Evolutionary conservation across 73 alveolate genomes (phyloP).

Genomic region (Paramecium tetraurelia): DNA sequence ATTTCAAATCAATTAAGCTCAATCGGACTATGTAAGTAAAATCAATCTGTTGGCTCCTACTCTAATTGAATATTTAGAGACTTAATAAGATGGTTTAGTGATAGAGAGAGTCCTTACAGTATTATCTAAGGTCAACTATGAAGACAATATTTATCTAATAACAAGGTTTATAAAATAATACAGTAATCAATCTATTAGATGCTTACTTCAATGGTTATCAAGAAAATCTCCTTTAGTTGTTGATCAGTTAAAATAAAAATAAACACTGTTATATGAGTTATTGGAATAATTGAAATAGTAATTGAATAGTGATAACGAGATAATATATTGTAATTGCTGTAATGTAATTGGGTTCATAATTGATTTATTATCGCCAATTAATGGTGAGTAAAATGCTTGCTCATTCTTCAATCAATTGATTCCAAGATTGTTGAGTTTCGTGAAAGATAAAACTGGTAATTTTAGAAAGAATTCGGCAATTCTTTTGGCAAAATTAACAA

Average conservation of each 20-base stretch:
- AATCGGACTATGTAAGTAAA: neutral
- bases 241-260: neutral
- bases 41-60: neutral
- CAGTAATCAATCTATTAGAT: neutral
- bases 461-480: slow-evolving; percentile 98
- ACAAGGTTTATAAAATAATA: neutral
- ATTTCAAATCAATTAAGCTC: neutral
- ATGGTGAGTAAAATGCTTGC: neutral
- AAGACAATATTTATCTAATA: neutral
- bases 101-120: neutral
- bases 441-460: slow-evolving; percentile 90
- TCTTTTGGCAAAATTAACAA: slow-evolving; percentile 89
- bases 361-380: slow-evolving; percentile 75
- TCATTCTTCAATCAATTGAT: slow-evolving; percentile 71
- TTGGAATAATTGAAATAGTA: neutral
- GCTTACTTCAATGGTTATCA: neutral
- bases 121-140: neutral
- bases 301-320: slow-evolving; percentile 30
- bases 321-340: slow-evolving; percentile 56
- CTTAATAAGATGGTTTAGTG: neutral
- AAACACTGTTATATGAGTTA: neutral
- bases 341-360: slow-evolving; percentile 67
- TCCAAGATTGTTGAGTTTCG: slow-evolving; percentile 77
- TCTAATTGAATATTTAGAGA: neutral
- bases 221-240: neutral